Base-by-base conservation (phyloP, 148 eudicot species). In the Rhododendron vialii region DNA sequence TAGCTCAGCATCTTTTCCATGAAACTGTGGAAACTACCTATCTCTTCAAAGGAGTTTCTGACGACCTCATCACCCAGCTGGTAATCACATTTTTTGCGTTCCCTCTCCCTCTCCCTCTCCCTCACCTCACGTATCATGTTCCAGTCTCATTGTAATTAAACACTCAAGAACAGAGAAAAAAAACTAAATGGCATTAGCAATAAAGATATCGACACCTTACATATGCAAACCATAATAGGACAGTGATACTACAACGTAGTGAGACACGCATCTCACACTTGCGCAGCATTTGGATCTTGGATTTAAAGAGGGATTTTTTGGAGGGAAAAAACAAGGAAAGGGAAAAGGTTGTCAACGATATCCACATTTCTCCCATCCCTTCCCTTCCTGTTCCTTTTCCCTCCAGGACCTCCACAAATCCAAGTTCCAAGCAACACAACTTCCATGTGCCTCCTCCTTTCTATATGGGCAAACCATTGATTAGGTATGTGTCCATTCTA, bases 1-100 rank as follows among this genome's bases (percentile, higher is more conserved):
- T 92, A 33, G 86, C 92, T 22, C 93, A 91, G 84, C 92, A 91
- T 87, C 92, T 92, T 43, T 92, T 92, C 53, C 88, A 83, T 24
- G 47, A 47, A 50, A 89, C 88, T 22, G 88, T 91, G 17, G 92
- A 91, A 57, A 87, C 91, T 7, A 79, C 90, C 67, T 91, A 92
- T 87, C 89, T 92, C 47, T 92, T 92, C 85, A 86, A 88, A 89
- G 90, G 86, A 80, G 89, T 88, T 24, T 91, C 94, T 35, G 91
- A 89, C 63, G 92, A 91, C 86, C 89, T 92, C 57, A 83, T 89
- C 24, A 79, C 87, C 73, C 94, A 92, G 85, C 80, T 92, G 94
- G 94, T 92, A 92, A 41, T 48, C 55, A 14, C 59, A 13, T 83
- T 85, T 57, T 71, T 30, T 30, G 36, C 13, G 11, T 65, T 24